Conservation (phyloP, 148 eudicot genomes). For the Linanthus parryae region DNA sequence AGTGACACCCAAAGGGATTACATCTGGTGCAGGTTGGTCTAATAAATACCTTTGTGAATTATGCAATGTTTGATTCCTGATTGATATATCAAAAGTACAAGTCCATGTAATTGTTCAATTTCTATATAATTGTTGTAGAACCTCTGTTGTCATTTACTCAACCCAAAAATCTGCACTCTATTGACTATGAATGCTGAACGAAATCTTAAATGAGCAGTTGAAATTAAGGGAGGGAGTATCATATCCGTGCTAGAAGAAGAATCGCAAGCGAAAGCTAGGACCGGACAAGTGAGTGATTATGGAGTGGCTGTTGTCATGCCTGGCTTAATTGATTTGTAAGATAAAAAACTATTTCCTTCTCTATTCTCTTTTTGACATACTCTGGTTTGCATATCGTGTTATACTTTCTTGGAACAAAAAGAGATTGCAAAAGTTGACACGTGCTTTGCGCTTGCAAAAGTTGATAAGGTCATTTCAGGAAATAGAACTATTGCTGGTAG, state of each 20-base stretch:
- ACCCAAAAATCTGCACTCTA: too few species aligned
- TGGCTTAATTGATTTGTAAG: slow-evolving; percentile 95
- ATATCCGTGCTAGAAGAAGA: slow-evolving; percentile 51
- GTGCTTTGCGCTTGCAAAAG: too few species aligned
- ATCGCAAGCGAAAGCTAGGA: slow-evolving; percentile 42
- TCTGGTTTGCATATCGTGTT: too few species aligned
- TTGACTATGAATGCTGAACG: too few species aligned
- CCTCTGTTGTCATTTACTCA: too few species aligned
- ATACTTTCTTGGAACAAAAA: too few species aligned
- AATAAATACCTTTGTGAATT: background rate
- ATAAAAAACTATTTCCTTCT: too few species aligned
- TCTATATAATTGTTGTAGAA: too few species aligned
- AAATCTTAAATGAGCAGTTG: slow-evolving; percentile 86
- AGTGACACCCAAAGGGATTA: slow-evolving; percentile 65
- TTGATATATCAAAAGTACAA: background rate
- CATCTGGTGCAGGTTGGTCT: slow-evolving; percentile 82
- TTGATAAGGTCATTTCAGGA: too few species aligned
- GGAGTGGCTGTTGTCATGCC: slow-evolving; percentile 98
- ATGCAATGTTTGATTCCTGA: background rate
- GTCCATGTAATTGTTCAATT: background rate
- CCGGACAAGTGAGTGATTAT: slow-evolving; percentile 52
- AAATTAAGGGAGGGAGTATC: slow-evolving; percentile 74
- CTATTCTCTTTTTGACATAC: too few species aligned
- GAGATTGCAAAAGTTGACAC: too few species aligned
- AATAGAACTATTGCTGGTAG: too few species aligned